Conservation (phyloP, 1,139 yeast genomes). For the Yamadazyma diddensiae region DNA sequence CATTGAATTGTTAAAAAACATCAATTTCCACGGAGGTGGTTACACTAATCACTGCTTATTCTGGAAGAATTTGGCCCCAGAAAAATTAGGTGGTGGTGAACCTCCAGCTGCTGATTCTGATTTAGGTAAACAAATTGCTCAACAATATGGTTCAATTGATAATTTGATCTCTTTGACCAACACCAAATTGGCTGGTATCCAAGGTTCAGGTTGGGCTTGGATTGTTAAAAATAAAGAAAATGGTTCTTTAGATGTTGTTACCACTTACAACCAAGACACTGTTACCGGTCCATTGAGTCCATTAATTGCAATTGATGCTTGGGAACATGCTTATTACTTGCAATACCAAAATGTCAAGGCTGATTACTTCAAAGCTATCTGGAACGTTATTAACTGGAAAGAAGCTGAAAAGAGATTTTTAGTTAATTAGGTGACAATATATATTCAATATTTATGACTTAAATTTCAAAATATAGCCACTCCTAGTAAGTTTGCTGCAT, state of each 20-base stretch:
- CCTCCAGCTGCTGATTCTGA: constrained; percentile 32
- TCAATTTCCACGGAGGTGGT: constrained; percentile 47
- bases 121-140: constrained; percentile 31
- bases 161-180: constrained; percentile 37
- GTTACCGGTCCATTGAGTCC: constrained; percentile 40
- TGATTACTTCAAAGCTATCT: constrained; percentile 47
- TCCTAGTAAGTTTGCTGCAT: constrained; percentile 79
- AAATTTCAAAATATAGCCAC: constrained; percentile 68
- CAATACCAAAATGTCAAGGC: constrained; percentile 49
- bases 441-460: constrained; percentile 1
- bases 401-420: constrained; percentile 41
- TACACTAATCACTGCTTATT: constrained; percentile 43
- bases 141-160: constrained; percentile 42
- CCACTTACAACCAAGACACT: constrained; percentile 48
- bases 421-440: constrained; percentile 12
- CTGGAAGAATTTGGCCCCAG: constrained; percentile 47
- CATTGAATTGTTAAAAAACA: constrained; percentile 35
- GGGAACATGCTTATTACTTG: constrained; percentile 53
- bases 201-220: constrained; percentile 52
- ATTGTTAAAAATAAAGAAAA: constrained; percentile 41
- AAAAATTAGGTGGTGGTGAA: constrained; percentile 38
- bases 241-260: constrained; percentile 40
- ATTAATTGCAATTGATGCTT: constrained; percentile 47
- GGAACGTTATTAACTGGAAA: constrained; percentile 49
- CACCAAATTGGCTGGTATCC: constrained; percentile 41